These are phyloP conservation scores for Daldinia concentrica DNA, from an alignment of 495 filamentous ascomycete genomes.

Conservation along the genomic window DNA sequence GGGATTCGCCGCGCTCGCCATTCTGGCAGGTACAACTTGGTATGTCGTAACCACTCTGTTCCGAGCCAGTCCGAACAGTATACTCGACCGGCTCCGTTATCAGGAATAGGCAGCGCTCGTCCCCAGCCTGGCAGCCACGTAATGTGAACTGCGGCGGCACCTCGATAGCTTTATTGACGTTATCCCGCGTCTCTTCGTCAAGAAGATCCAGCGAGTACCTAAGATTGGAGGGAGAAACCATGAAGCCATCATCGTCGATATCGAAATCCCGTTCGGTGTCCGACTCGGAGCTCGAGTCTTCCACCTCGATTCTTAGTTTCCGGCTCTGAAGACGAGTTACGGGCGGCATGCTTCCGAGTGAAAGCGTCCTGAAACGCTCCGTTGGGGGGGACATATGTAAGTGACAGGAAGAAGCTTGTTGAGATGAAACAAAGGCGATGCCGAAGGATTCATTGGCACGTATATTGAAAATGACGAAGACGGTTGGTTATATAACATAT, in stretches of 20 bases:
- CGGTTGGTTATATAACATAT: slow-evolving; percentile 42
- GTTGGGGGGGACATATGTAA: slow-evolving; percentile 47
- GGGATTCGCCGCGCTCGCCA: slow-evolving; percentile 43
- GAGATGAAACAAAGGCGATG: slow-evolving; percentile 32
- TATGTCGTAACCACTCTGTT: slow-evolving; percentile 48
- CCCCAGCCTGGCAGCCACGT: slow-evolving; percentile 53
- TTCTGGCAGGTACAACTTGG: slow-evolving; percentile 56
- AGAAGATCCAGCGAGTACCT: slow-evolving; percentile 47
- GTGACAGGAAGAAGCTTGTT: slow-evolving; percentile 7
- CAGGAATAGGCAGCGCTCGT: slow-evolving; percentile 57
- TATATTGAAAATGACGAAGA: slow-evolving; percentile 1
- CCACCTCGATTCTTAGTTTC: slow-evolving; percentile 37
- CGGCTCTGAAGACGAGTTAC: slow-evolving; percentile 40
- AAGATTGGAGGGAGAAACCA: slow-evolving; percentile 51
- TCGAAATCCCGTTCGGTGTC: slow-evolving; percentile 44
- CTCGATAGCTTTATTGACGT: slow-evolving; percentile 39
- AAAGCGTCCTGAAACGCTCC: slow-evolving; percentile 53
- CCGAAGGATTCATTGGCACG: slow-evolving; percentile 14
- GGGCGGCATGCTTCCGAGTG: slow-evolving; percentile 49
- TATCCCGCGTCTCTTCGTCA: slow-evolving; percentile 38
- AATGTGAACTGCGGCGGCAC: slow-evolving; percentile 53
- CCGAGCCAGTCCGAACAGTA: slow-evolving; percentile 53
- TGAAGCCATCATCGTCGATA: slow-evolving; percentile 47
- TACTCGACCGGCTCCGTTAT: slow-evolving; percentile 58
- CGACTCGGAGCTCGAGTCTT: slow-evolving; percentile 41